Percentiles rank a stretch among this genome's conserved stretches.
Evolutionary conservation across 83 land plant species (phyloP).

Genomic region (Larix sibirica): DNA sequence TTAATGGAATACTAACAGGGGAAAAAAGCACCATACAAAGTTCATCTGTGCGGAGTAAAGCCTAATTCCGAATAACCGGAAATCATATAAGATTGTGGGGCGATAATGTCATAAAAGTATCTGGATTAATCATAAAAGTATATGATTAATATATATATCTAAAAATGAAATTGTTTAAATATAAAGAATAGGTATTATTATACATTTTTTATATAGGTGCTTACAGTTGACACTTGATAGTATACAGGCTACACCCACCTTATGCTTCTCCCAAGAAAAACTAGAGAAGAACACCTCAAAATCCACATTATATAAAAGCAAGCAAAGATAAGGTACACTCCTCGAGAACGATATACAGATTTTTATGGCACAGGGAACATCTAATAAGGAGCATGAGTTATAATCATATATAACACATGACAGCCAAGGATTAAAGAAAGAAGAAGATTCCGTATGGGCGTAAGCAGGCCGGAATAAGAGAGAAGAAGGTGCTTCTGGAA

Average conservation of each 20-base stretch:
- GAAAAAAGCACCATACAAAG: too few species aligned
- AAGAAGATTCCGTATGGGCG: too few species aligned
- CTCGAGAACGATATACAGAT: not conserved
- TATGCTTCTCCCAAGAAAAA: not conserved
- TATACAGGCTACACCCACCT: not conserved
- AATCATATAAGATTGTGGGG: too few species aligned
- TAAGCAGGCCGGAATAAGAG: too few species aligned
- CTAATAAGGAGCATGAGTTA: conserved; percentile 4
- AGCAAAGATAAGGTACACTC: not conserved
- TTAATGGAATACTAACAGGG: too few species aligned
- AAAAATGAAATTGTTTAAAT: not conserved
- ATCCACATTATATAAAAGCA: not conserved
- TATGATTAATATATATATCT: too few species aligned
- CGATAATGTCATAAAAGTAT: too few species aligned
- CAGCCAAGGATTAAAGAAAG: conserved; percentile 28
- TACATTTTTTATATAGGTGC: not conserved
- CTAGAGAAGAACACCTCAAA: not conserved
- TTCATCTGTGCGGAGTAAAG: too few species aligned
- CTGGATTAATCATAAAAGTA: too few species aligned
- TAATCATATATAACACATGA: conserved; percentile 46
- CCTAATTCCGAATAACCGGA: too few species aligned
- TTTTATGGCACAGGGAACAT: too few species aligned
- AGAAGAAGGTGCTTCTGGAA: too few species aligned
- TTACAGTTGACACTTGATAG: not conserved
- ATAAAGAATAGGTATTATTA: conserved; percentile 8